Percentiles rank a stretch among this genome's conserved stretches.
Evolutionary conservation across 257 asterid species (phyloP).

Genomic region (Solanum clarkiae): DNA sequence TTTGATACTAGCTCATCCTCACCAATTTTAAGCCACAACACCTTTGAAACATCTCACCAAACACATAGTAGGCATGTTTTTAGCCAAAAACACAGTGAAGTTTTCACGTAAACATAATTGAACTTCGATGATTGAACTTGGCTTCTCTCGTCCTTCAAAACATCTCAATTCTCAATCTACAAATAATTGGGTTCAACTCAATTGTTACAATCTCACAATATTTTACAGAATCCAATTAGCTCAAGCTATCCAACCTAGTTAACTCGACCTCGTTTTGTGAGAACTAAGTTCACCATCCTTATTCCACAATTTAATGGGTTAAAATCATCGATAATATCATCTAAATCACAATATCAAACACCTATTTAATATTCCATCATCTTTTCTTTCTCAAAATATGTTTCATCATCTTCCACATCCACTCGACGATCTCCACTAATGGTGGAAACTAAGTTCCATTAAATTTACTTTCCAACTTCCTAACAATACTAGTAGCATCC

Average conservation of each 20-base stretch:
- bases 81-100: too few species aligned
- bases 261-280: background rate
- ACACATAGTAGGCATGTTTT: background rate
- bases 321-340: background rate
- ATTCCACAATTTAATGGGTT: background rate
- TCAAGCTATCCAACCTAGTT: background rate
- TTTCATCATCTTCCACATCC: background rate
- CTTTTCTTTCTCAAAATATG: background rate
- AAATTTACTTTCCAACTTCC: background rate
- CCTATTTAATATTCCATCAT: background rate
- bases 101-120: too few species aligned
- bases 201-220: background rate
- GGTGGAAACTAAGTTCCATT: background rate
- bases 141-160: background rate
- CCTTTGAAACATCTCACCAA: background rate
- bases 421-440: background rate
- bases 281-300: background rate
- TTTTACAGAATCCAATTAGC: background rate
- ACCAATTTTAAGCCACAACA: background rate
- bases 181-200: background rate
- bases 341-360: background rate
- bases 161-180: background rate
- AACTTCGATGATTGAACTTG: background rate
- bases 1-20: background rate
- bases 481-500: background rate